phyloP scores from a whole-genome alignment of 331 rosid species.

The Quercus phellos region DNA sequence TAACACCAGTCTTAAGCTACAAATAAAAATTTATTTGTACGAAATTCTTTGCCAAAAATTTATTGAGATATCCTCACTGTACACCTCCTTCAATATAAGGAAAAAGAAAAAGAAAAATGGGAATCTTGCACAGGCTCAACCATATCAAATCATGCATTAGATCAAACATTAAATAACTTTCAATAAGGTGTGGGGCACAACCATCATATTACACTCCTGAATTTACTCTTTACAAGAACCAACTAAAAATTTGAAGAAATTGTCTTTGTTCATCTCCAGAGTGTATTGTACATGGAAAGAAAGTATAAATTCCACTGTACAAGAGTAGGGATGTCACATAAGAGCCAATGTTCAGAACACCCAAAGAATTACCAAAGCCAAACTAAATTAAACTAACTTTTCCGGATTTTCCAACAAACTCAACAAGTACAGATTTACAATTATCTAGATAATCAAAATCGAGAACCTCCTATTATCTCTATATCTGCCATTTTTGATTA shows the following conservation, averaged over 20 bases:
- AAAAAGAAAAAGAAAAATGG: neutral
- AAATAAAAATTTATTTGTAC: neutral
- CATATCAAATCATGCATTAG: neutral
- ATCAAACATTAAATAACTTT: neutral
- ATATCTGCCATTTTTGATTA: neutral
- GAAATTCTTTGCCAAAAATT: neutral
- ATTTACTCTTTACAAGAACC: neutral
- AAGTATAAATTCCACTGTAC: constrained; percentile 43
- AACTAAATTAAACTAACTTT: constrained; percentile 4
- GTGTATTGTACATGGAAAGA: constrained; percentile 34
- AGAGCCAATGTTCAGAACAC: neutral
- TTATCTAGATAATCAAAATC: constrained; percentile 23
- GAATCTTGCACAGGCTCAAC: neutral
- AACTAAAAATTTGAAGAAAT: neutral
- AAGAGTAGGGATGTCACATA: constrained; percentile 18
- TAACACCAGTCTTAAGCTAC: neutral
- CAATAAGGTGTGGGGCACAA: neutral
- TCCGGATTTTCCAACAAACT: neutral
- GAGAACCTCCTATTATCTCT: constrained; percentile 21
- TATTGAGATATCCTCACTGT: neutral
- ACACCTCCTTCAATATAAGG: neutral
- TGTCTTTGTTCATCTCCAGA: constrained; percentile 14
- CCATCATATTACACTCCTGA: neutral
- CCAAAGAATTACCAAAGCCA: constrained; percentile 5
- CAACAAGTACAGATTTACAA: constrained; percentile 27